Evolutionary conservation across 2,329 filamentous ascomycete species (phyloP), one percentile per base, ranked within the genome.

Genomic region (Aspergillus luchuensis): DNA sequence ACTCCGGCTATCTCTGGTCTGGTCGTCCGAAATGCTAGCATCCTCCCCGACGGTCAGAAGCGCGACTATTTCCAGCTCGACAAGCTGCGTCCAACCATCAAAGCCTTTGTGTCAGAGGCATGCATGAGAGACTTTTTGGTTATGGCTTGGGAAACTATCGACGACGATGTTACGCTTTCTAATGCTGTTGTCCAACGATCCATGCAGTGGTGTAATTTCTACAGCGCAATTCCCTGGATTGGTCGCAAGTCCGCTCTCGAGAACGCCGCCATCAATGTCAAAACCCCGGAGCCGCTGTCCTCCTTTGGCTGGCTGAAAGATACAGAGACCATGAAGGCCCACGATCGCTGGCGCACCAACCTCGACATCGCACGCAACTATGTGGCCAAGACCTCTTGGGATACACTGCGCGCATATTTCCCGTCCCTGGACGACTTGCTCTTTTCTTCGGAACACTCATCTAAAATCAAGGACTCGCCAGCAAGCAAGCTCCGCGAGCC

Each of bases 241-340:
- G 79, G 78, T 5, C 61, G 74, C 1, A 60, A 71, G 48, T 64
- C 71, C 25, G 74, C 80, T 7, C 64, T 82, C 17, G 64, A 66
- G 3, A 70, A 81, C 65, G 71, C 74, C 2, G 62, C 67, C 5
- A 52, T 72, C 8, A 76, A 76, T 33, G 63, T 65, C 23, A 72
- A 74, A 10, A 66, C 63, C 8, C 54, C 63, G 0, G 74, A 80
- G 59, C 80, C 80, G 11, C 69, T 82, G 3, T 76, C 79, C 5
- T 78, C 80, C 1, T 78, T 82, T 58, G 74, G 77, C 54, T 82
- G 79, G 79, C 62, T 82, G 57, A 82, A 82, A 62, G 76, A 80
- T 45, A 69, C 75, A 10, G 71, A 76, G n/a, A 73, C 79, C 13
- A 81, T 81, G 73, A 73, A 75, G 39, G 64, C 72, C 0, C 80